These are phyloP conservation scores for Verticillium nonalfalfae DNA, from an alignment of 2,329 filamentous ascomycete species.

Conservation along the genomic window DNA sequence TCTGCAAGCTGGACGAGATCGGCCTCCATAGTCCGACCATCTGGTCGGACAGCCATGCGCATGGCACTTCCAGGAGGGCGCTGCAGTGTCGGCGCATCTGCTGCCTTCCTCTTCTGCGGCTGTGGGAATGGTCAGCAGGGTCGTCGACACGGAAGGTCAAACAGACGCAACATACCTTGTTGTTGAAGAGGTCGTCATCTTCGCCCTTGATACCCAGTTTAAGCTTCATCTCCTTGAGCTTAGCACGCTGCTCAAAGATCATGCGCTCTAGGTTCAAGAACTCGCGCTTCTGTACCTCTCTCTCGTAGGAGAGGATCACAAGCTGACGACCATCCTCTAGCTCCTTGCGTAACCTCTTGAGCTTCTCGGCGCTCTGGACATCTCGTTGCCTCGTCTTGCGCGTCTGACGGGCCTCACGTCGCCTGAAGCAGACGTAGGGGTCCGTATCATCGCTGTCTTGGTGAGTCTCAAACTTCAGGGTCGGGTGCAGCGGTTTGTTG, in stretches of 20 bases:
- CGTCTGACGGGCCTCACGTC: constrained; percentile 87
- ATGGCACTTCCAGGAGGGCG: constrained; percentile 57
- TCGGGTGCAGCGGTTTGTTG: constrained; percentile 69
- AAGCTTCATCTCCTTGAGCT: constrained; percentile 82
- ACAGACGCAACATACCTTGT: constrained; percentile 60
- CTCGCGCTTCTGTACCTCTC: constrained; percentile 75
- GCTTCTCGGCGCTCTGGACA: constrained; percentile 88
- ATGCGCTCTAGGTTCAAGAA: constrained; percentile 67
- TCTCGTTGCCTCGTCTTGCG: constrained; percentile 93
- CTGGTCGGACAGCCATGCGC: constrained; percentile 63
- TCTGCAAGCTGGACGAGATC: constrained; percentile 75
- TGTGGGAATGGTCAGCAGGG: constrained; percentile 31
- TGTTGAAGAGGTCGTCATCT: constrained; percentile 91
- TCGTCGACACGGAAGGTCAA: constrained; percentile 24
- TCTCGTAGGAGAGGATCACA: constrained; percentile 68
- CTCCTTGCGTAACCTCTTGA: constrained; percentile 85
- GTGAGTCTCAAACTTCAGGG: constrained; percentile 88
- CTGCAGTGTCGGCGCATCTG: constrained; percentile 55
- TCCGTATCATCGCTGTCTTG: constrained; percentile 93
- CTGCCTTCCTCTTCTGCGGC: constrained; percentile 66
- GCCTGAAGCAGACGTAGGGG: constrained; percentile 95
- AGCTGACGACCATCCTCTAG: constrained; percentile 83
- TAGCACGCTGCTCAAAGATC: constrained; percentile 76
- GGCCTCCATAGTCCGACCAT: constrained; percentile 66
- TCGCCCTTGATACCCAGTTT: constrained; percentile 85